Evolutionary conservation across 2,329 filamentous ascomycete species (phyloP).

Genomic region (Periconia sp.): DNA sequence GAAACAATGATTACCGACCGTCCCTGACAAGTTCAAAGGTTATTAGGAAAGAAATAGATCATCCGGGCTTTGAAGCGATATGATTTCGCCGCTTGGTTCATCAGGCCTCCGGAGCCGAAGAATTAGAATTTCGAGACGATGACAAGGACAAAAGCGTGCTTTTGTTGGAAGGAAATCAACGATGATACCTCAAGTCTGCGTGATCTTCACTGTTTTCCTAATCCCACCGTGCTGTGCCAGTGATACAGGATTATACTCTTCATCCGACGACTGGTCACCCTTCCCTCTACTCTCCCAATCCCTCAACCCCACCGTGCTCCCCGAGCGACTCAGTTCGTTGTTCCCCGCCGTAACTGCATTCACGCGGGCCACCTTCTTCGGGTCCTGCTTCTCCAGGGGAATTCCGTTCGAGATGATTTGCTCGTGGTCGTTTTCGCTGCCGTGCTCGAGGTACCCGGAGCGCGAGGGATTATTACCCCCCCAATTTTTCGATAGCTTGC

Average conservation of each 20-base stretch:
- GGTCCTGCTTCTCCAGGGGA: constrained; percentile 9
- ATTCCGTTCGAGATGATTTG: constrained; percentile 6
- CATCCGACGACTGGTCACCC: not conserved
- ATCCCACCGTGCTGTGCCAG: not conserved
- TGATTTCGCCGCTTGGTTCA: too few relatives aligned
- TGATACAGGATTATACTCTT: not conserved
- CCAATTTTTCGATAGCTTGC: constrained; percentile 16
- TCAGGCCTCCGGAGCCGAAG: too few relatives aligned
- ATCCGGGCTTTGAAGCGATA: too few relatives aligned
- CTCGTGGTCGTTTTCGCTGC: constrained; percentile 9
- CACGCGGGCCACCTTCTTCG: not conserved
- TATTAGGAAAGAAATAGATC: too few relatives aligned
- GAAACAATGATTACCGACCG: too few relatives aligned
- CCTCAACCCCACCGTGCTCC: constrained; percentile 11
- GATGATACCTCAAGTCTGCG: not conserved
- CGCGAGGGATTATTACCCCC: constrained; percentile 8
- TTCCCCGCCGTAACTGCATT: constrained; percentile 7
- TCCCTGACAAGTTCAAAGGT: too few relatives aligned
- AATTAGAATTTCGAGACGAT: too few relatives aligned
- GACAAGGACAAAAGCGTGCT: too few relatives aligned
- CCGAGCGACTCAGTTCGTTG: constrained; percentile 9
- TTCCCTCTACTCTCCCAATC: constrained; percentile 11
- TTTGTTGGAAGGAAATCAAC: not conserved
- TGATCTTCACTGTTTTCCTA: constrained; percentile 5
- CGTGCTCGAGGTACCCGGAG: constrained; percentile 14